Evolutionary conservation across 805 yeast genomes (phyloP), one percentile per base, ranked within the genome.

Genomic region (Cyberlindnera veronae): DNA sequence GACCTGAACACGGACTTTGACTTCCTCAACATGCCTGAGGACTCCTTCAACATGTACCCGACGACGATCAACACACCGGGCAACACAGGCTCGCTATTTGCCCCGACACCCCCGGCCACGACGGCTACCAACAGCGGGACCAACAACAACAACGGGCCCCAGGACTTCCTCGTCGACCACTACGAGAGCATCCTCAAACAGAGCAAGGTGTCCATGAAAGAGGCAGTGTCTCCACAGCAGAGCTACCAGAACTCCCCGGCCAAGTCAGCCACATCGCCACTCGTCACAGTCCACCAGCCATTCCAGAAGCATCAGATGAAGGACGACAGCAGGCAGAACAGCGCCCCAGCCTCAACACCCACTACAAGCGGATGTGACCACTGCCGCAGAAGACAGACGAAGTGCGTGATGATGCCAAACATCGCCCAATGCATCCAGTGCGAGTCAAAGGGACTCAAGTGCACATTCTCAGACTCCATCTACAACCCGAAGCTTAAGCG

Each of bases 341-440:
- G 21, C 19, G 32, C 22, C 35, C 10, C 29, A 6, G 39, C n/a
- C n/a, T n/a, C n/a, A n/a, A n/a, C n/a, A n/a, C n/a, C n/a, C n/a
- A n/a, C n/a, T n/a, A n/a, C n/a, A n/a, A n/a, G 37, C 14, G 36
- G 39, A 22, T 38, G 38, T 29, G 95, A 86, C 55, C 87, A 81
- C 50, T 90, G 97, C 61, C 70, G 95, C 30, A 67, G 89, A 42
- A 70, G 90, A 34, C 86, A 85, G 56, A 82, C 84, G 17, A 78
- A 84, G 49, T 90, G 97, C 67, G 81, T 85, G 19, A 68, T 80
- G 50, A 68, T 75, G 2, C 82, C 86, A 2, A 79, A 77, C 43
- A 62, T 80, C 34, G 66, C 72, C 38, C 76, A 74, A 50, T 89
- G 95, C 63, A 78, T 77, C 29, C 82, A 81, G 55, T 89, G 95